Conservation (phyloP, 2,329 filamentous ascomycete genomes). For the Exophiala sp. region DNA sequence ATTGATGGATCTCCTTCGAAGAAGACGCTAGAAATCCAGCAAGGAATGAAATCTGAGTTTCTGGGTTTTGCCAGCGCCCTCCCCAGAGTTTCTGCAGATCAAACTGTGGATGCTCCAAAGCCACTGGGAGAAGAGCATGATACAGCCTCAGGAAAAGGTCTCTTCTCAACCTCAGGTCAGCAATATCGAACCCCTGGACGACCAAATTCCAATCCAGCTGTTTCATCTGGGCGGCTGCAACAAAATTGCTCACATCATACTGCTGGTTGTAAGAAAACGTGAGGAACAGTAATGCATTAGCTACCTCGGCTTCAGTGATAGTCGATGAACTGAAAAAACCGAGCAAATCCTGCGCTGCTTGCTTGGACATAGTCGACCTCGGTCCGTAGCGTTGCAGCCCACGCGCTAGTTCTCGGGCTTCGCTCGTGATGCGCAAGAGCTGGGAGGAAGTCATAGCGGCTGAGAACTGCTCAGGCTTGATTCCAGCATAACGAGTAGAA, state of each 20-base stretch:
- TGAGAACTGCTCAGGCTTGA: constrained; percentile 37
- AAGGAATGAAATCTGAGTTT: constrained; percentile 90
- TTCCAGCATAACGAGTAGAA: constrained; percentile 14
- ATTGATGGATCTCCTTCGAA: constrained; percentile 71
- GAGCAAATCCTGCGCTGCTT: constrained; percentile 59
- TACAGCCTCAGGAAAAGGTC: constrained; percentile 77
- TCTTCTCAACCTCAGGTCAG: constrained; percentile 68
- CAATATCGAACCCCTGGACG: constrained; percentile 70
- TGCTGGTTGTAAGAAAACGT: constrained; percentile 56
- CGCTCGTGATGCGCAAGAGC: constrained; percentile 41
- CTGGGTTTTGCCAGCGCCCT: constrained; percentile 74
- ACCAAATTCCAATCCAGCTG: constrained; percentile 63
- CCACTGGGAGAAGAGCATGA: constrained; percentile 67
- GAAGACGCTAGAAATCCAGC: constrained; percentile 75
- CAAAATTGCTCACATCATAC: constrained; percentile 62
- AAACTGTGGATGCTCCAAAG: constrained; percentile 56
- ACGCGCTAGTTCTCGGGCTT: constrained; percentile 47
- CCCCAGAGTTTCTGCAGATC: constrained; percentile 90
- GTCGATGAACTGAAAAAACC: constrained; percentile 54
- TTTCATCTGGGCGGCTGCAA: constrained; percentile 53
- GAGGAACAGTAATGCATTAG: constrained; percentile 68
- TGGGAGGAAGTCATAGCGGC: constrained; percentile 42
- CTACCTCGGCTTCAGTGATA: constrained; percentile 74
- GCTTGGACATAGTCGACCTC: constrained; percentile 68
- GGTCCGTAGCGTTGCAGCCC: constrained; percentile 68